Evolutionary conservation across 768 basidiomycete genomes (phyloP), one percentile per base, ranked within the genome.

Genomic region (Podaxis pistillaris): DNA sequence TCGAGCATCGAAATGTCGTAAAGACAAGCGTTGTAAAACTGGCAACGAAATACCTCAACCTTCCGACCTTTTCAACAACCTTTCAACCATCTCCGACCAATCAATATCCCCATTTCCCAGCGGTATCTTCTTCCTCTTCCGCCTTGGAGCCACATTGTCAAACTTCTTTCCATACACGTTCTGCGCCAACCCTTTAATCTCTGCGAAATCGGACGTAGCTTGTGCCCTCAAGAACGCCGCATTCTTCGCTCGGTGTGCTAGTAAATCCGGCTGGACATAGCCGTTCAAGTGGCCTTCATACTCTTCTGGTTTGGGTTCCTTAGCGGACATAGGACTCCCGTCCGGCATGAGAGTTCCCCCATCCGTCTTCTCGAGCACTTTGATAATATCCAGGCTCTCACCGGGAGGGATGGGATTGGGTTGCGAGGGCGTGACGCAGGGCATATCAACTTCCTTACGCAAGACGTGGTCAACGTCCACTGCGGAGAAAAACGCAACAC

Each of bases 401-500:
- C 96, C 97, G 0, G 93, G 83, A 0, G 91, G 84, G 60, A 98
- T 94, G 0, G 90, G 83, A 19, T 71, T 72, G 17, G 92, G 91
- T 65, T 98, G 93, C 6, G 93, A 96, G 0, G 96, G 96, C 7
- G 97, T 99, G 37, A 93, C 84, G 68, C 96, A 99, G 0, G 93
- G 81, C 92, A 98, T 94, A 71, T 95, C 91, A 26, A 95, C 94
- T 75, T 98, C 96, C 73, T 99, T 99, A 38, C 97, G 84, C 44
- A 98, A 80, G 0, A 97, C 91, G 15, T 81, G 79, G 73, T 99
- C 96, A 22, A 98, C 78, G 71, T 98, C 97, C 52, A 99, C 94
- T 0, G 94, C 93, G 1, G 94, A 97, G 79, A 99, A 98, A 79
- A 97, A 99, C 0, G 95, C 94, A 5, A 97, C 91, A 40, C 96